A percentile compares a stretch with the other conserved stretches of the same genome.
Evolutionary conservation across 176 grass and related monocot genomes (phyloP).

Genomic region (Ananas comosus): DNA sequence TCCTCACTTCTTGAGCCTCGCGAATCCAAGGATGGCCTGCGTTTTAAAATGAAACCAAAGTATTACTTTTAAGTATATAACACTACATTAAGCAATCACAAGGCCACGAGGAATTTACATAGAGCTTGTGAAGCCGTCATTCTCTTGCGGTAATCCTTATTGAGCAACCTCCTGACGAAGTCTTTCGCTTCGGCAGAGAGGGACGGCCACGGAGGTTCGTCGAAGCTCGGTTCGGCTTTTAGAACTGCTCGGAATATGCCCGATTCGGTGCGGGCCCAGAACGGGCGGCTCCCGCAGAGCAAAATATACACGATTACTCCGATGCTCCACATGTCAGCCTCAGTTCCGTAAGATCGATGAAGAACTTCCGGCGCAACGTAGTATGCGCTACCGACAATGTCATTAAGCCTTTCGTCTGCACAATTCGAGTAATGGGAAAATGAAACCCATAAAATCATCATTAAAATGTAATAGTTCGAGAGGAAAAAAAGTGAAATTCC

Average conservation of each 20-base stretch:
- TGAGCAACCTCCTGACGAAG: slow-evolving; percentile 88
- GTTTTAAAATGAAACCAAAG: slow-evolving; percentile 12
- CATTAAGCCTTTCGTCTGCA: slow-evolving; percentile 93
- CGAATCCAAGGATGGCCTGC: slow-evolving; percentile 92
- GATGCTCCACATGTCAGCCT: slow-evolving; percentile 99
- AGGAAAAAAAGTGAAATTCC: slow-evolving; percentile 11
- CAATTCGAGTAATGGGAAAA: slow-evolving; percentile 13
- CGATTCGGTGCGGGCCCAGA: slow-evolving; percentile 94
- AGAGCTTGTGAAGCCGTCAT: slow-evolving; percentile 98
- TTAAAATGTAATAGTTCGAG: slow-evolving; percentile 19
- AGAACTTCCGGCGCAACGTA: slow-evolving; percentile 99
- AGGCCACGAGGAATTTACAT: slow-evolving; percentile 38
- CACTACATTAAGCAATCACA: background rate
- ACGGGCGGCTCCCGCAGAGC: slow-evolving; percentile 89
- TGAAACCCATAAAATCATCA: background rate
- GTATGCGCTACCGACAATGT: slow-evolving; percentile 97
- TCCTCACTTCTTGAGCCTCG: slow-evolving; percentile 66
- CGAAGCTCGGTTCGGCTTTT: slow-evolving; percentile 97
- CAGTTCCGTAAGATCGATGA: slow-evolving; percentile 80
- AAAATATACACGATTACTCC: slow-evolving; percentile 99
- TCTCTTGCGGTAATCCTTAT: slow-evolving; percentile 99
- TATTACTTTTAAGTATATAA: background rate
- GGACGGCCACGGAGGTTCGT: slow-evolving; percentile 94
- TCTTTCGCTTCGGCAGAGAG: slow-evolving; percentile 85
- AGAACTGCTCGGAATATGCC: slow-evolving; percentile 96